phyloP scores from a whole-genome alignment of 2,329 filamentous ascomycete species.

The Metarhizium robertsii region DNA sequence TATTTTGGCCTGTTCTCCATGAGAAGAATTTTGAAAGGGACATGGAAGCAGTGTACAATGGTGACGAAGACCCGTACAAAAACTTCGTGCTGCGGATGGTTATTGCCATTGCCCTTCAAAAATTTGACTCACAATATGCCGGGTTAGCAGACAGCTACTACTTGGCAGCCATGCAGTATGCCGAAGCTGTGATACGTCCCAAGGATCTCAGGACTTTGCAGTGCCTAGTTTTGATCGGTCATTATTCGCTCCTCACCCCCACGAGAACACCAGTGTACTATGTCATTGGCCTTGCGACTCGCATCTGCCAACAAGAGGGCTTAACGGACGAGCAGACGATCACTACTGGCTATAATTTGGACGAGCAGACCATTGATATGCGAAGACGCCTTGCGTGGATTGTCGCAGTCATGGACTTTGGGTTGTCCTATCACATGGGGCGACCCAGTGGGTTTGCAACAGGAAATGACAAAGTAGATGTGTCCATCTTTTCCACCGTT shows the following conservation, averaged over 20 bases:
- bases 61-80: slow-evolving; percentile 67
- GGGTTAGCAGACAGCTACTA: slow-evolving; percentile 94
- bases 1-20: slow-evolving; percentile 80
- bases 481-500: slow-evolving; percentile 73
- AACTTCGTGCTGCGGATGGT: slow-evolving; percentile 88
- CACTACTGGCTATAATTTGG: slow-evolving; percentile 49
- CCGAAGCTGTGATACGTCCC: slow-evolving; percentile 74
- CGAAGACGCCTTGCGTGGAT: slow-evolving; percentile 82
- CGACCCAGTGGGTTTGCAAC: slow-evolving; percentile 80
- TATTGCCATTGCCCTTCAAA: slow-evolving; percentile 89
- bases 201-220: slow-evolving; percentile 88
- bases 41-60: slow-evolving; percentile 71
- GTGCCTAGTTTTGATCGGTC: slow-evolving; percentile 76
- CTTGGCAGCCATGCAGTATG: slow-evolving; percentile 73
- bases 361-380: slow-evolving; percentile 79
- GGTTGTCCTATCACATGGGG: slow-evolving; percentile 78
- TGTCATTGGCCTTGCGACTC: slow-evolving; percentile 77
- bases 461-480: slow-evolving; percentile 71
- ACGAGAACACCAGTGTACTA: slow-evolving; percentile 91
- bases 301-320: slow-evolving; percentile 82
- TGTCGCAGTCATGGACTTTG: slow-evolving; percentile 79
- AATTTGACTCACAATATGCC: slow-evolving; percentile 81
- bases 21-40: slow-evolving; percentile 70
- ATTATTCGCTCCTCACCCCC: slow-evolving; percentile 87
- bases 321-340: slow-evolving; percentile 86